These are phyloP conservation scores for Powellomyces hirtus DNA, from an alignment of 192 early-diverging fungal genomes.

Conservation along the genomic window DNA sequence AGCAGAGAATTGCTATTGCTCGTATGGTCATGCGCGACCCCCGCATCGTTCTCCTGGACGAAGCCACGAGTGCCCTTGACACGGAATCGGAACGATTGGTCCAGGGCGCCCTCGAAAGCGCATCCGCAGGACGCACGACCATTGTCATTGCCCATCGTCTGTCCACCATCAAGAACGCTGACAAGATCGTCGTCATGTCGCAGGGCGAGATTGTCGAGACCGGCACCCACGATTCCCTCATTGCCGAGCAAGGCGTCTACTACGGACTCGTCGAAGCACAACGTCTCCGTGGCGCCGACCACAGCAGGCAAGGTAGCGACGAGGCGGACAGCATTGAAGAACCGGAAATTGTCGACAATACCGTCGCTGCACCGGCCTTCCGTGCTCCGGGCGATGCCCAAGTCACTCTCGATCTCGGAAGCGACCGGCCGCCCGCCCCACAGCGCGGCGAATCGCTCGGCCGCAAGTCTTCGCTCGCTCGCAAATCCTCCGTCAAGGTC, in stretches of 20 bases:
- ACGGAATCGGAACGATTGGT: slow-evolving; percentile 53
- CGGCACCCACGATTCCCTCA: slow-evolving; percentile 81
- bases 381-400: not conserved
- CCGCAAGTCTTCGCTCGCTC: too few species aligned
- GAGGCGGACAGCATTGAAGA: not conserved
- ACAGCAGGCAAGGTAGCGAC: not conserved
- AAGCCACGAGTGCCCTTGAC: slow-evolving; percentile 57
- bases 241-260: slow-evolving; percentile 60
- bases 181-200: slow-evolving; percentile 78
- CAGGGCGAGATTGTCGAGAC: slow-evolving; percentile 58
- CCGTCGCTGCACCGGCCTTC: not conserved
- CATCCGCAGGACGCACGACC: slow-evolving; percentile 68
- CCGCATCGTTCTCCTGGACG: slow-evolving; percentile 66
- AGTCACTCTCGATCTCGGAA: not conserved
- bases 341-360: slow-evolving; percentile 2
- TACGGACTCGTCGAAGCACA: slow-evolving; percentile 62
- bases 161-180: slow-evolving; percentile 82
- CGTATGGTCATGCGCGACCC: slow-evolving; percentile 85
- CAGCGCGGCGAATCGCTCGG: not conserved
- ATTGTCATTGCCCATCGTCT: slow-evolving; percentile 91
- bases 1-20: slow-evolving; percentile 93
- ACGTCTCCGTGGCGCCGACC: not conserved
- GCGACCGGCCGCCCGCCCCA: not conserved
- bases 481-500: not conserved
- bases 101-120: slow-evolving; percentile 47